A percentile compares a stretch with the other conserved stretches of the same genome.
Conservation (phyloP, 768 basidiomycete species). For the Lentinula raphanica region DNA sequence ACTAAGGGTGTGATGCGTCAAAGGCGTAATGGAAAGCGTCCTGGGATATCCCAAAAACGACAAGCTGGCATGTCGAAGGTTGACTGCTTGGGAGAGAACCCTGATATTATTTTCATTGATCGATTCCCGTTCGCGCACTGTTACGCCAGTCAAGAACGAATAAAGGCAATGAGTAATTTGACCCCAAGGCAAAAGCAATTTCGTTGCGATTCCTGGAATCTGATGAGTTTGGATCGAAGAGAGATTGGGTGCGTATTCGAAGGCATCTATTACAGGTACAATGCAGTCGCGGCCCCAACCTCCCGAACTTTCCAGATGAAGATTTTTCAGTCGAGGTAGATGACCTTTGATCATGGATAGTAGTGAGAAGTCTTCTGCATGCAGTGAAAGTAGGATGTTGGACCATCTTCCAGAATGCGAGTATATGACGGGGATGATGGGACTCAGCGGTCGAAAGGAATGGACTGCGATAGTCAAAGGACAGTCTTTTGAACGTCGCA, state of each 20-base stretch:
- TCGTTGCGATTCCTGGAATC: neutral
- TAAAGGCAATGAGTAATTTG: neutral
- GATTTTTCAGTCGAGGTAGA: neutral
- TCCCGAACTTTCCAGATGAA: neutral
- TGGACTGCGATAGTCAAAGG: neutral
- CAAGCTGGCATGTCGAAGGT: neutral
- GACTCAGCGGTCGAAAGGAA: neutral
- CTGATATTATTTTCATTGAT: neutral
- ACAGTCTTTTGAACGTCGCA: conserved; percentile 1
- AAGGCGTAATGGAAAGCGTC: neutral
- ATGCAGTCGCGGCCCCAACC: too few species aligned
- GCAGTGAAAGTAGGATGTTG: neutral
- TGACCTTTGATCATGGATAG: neutral
- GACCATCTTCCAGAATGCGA: neutral
- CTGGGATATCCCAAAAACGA: neutral
- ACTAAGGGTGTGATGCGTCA: neutral
- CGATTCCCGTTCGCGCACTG: neutral
- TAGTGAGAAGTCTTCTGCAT: neutral
- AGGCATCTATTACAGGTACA: neutral
- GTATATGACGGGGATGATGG: neutral
- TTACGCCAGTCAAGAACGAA: neutral
- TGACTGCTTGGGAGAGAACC: neutral
- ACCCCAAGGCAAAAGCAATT: neutral
- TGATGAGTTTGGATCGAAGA: neutral
- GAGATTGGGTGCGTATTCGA: neutral